phyloP scores from a whole-genome alignment of 257 asterid genomes.

The Verbena officinalis region DNA sequence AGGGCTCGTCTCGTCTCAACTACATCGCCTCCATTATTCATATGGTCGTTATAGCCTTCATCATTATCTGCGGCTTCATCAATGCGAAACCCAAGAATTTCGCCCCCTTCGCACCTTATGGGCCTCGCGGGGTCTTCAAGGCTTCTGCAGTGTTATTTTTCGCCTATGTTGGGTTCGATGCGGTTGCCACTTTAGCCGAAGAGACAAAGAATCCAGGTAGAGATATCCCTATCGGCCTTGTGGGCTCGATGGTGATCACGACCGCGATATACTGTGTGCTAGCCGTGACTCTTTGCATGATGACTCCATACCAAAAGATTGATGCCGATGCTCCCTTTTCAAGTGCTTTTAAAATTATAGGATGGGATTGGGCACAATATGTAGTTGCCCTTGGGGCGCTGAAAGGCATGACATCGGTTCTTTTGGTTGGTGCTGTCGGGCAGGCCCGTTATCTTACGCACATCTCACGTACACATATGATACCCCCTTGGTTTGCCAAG shows the following conservation, averaged over 20 bases:
- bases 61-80: constrained; percentile 53
- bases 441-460: constrained; percentile 78
- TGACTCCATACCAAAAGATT: constrained; percentile 52
- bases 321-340: constrained; percentile 68
- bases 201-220: constrained; percentile 62
- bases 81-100: constrained; percentile 51
- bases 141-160: constrained; percentile 70
- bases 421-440: constrained; percentile 65
- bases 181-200: constrained; percentile 77
- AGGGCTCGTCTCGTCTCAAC: constrained; percentile 68
- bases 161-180: constrained; percentile 75
- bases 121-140: constrained; percentile 59
- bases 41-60: constrained; percentile 51
- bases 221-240: constrained; percentile 72
- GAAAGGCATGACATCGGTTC: constrained; percentile 69
- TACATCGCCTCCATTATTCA: constrained; percentile 60
- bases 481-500: constrained; percentile 78
- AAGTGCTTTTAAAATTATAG: constrained; percentile 50
- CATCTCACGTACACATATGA: constrained; percentile 69
- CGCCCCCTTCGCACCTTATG: constrained; percentile 48
- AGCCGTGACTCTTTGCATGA: constrained; percentile 58
- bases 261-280: constrained; percentile 58
- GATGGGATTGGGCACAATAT: constrained; percentile 71
- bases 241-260: constrained; percentile 68
- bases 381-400: constrained; percentile 68